phyloP scores from a whole-genome alignment of 331 rosid genomes.

The Erythrophleum ivorense region DNA sequence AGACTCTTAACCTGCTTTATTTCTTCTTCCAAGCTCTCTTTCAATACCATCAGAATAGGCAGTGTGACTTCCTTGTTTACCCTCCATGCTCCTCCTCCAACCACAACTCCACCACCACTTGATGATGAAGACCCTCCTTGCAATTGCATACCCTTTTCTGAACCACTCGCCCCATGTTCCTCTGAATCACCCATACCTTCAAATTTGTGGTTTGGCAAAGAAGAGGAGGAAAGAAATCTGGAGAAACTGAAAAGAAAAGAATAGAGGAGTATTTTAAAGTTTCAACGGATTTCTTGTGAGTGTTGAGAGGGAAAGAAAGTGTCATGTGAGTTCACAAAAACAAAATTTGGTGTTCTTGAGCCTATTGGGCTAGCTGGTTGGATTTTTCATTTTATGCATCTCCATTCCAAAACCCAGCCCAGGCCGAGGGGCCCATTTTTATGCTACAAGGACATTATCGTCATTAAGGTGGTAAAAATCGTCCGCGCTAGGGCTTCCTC shows the following conservation, averaged over 20 bases:
- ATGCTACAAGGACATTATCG: constrained; percentile 17
- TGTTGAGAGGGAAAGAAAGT: not conserved
- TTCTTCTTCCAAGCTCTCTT: constrained; percentile 23
- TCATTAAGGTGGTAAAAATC: not conserved
- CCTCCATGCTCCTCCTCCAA: not conserved
- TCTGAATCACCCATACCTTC: not conserved
- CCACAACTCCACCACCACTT: not conserved
- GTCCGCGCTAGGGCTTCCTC: constrained; percentile 34
- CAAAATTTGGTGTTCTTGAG: not conserved
- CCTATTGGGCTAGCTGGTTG: not conserved
- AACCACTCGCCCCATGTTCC: not conserved
- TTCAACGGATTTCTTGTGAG: constrained; percentile 5
- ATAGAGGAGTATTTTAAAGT: not conserved
- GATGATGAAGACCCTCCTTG: constrained; percentile 5
- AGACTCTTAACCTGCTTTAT: not conserved
- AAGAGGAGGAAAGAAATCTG: not conserved
- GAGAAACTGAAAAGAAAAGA: not conserved
- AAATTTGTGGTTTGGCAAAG: not conserved
- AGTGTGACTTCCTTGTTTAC: not conserved
- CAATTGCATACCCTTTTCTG: not conserved
- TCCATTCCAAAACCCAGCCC: not conserved
- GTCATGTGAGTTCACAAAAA: not conserved
- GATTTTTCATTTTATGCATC: not conserved
- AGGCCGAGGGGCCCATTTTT: not conserved
- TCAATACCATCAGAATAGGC: not conserved